Evolutionary conservation across 768 basidiomycete genomes (phyloP).

Genomic region (Mycena venus): DNA sequence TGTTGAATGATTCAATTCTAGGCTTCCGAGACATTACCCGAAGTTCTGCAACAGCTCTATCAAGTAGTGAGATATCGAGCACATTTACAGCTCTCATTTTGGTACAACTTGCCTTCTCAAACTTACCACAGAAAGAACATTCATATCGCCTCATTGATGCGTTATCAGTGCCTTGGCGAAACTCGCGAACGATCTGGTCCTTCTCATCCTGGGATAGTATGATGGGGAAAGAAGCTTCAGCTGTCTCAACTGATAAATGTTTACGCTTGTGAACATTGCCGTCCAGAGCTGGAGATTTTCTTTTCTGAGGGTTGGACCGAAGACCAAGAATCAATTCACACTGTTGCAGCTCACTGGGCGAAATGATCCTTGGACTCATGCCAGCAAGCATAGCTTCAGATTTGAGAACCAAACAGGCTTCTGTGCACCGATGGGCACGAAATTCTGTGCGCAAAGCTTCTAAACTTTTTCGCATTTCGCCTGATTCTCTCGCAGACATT

Average conservation of each 20-base stretch:
- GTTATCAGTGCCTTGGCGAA: background rate
- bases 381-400: too few relatives aligned
- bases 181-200: background rate
- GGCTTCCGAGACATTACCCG: background rate
- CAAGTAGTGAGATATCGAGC: background rate
- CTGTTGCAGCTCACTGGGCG: too few relatives aligned
- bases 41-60: background rate
- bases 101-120: background rate
- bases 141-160: background rate
- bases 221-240: too few relatives aligned
- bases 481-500: too few relatives aligned
- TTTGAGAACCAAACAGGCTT: too few relatives aligned
- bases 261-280: background rate
- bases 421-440: too few relatives aligned
- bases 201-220: background rate
- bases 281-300: background rate
- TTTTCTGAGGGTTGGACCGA: background rate
- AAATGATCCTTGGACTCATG: too few relatives aligned
- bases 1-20: background rate
- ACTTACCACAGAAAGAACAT: background rate
- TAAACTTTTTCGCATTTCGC: too few relatives aligned
- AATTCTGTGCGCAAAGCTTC: too few relatives aligned
- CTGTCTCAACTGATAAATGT: background rate
- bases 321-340: background rate
- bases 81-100: background rate